Base-by-base conservation (phyloP, 2,329 filamentous ascomycete genomes). In the Trichophyton benhamiae region DNA sequence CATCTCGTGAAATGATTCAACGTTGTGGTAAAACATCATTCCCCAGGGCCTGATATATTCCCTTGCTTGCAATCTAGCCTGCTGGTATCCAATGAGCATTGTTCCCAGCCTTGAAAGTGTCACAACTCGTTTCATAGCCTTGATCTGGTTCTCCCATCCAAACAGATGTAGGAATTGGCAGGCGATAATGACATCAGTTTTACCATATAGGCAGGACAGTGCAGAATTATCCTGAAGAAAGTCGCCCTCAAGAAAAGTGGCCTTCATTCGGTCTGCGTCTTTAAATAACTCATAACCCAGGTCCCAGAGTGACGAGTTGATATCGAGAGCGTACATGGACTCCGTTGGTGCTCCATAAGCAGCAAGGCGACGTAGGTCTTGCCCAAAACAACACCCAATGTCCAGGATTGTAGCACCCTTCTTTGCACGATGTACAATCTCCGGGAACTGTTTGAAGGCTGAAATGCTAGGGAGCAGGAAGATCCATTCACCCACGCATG, bases 231-330 rank as follows among this genome's bases (percentile, higher is more conserved):
- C 59, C n/a, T 70, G 67, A 44, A 70, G 63, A 71, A 81, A 63
- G 76, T 77, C 67, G 67, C 75, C 82, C 2, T 75, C 67, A 33
- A 84, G 70, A 64, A 84, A 83, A 1, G 73, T 74, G 1, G 76
- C 75, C 20, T 73, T 72, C 3, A 83, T 71, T 38, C 61, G 74
- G n/a, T 72, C 67, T 27, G 77, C 76, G 63, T 87, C 86, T 53
- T 78, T 77, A 72, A 87, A 88, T 20, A 88, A 75, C 60, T 86
- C 82, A 69, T 85, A 84, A 30, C 83, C 83, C n/a, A 82, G 70
- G 9, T 82, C 76, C 59, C 84, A 75, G 65, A 84, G 82, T n/a
- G 72, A 72, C 20, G 74, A 66, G 49, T 79, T 74, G 2, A 81
- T 64, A 63, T 83, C 81, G 2, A 75, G 73, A 17, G 79, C 81